Base-by-base conservation (phyloP, 176 grass and related monocot species). In the Poa annua region DNA sequence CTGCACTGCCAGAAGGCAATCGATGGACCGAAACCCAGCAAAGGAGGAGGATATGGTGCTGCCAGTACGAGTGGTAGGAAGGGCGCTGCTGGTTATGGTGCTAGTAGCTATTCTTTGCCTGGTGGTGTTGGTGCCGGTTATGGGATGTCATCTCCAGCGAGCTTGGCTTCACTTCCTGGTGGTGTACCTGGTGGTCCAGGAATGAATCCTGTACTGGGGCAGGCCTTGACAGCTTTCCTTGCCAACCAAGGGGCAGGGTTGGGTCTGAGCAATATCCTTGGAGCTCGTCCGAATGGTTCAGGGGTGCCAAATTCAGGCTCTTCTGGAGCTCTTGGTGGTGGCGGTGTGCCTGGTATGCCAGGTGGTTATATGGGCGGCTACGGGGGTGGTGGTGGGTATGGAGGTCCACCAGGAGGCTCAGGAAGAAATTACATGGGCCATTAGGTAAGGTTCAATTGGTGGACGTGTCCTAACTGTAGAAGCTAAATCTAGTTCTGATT, bases 1-100 rank as follows among this genome's bases (percentile, higher is more conserved):
- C 68, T 99, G 80, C 97, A 99, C 78, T 96, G 93, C 77, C 97
- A 99, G 85, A 99, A 90, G 74, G 97, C 97, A 50, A 92, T 99
- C 3, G 97, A 99, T 90, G 97, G 97, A 52, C 91, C 93, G 3
- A 96, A 95, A 49, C 68, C 87, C 4, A 90, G 49, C 52, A 99
- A 93, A 85, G 38, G 33, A 56, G 90, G 76, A 63, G 89, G 77
- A 53, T 86, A 84, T 34, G 86, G 79, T 78, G 62, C 86, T 55
- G 88, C 80, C 2, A 35, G 68, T 62, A 87, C 88, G 34, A 66
- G 59, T 26, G 88, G 67, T 38, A 84, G 59, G 77, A 81, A 49
- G 51, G 86, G 74, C 3, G 16, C 50, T 79, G 52, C 56, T 83
- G 90, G 77, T 64, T 92, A 89, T 91, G 90, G 92, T 59, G 82